phyloP scores from a whole-genome alignment of 192 early-diverging fungal species.

The Thamnidium elegans region DNA sequence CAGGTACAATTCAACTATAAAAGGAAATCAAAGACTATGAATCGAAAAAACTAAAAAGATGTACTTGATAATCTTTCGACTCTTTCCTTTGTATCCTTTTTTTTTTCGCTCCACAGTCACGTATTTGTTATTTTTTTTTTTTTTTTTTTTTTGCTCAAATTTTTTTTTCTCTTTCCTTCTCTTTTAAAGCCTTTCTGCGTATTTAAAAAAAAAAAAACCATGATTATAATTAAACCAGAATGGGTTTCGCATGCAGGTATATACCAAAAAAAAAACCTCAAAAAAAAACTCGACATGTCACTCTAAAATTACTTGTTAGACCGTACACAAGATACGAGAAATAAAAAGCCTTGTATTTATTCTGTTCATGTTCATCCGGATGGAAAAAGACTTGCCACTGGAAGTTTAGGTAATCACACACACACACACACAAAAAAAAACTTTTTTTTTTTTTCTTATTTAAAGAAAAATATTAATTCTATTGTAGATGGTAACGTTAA shows the following conservation, averaged over 20 bases:
- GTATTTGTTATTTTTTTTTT: too few species aligned
- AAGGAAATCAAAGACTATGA: too few species aligned
- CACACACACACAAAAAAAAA: background rate
- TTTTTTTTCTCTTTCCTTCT: too few species aligned
- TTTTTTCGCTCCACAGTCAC: too few species aligned
- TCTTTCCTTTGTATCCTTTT: too few species aligned
- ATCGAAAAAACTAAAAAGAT: too few species aligned
- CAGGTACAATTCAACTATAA: too few species aligned
- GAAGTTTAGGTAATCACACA: conserved; percentile 60
- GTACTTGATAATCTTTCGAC: too few species aligned
- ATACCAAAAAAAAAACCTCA: conserved; percentile 11
- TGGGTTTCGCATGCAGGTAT: conserved; percentile 73
- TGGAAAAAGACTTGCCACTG: conserved; percentile 80
- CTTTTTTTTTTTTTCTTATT: background rate
- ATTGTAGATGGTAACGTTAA: conserved; percentile 77
- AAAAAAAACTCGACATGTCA: background rate
- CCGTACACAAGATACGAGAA: conserved; percentile 36
- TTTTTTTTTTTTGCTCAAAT: too few species aligned
- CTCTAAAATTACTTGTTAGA: background rate
- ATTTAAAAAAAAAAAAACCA: conserved; percentile 21
- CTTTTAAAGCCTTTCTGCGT: too few species aligned
- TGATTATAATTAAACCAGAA: conserved; percentile 66
- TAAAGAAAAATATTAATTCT: too few species aligned
- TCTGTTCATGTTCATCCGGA: conserved; percentile 85
- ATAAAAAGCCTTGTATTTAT: conserved; percentile 66